These are phyloP conservation scores for Prunus persica DNA, from an alignment of 306 rosid species.

Conservation along the genomic window Prunus_persica_NCBIv2 NC_034012.1:15232501-15233000, in stretches of 20 bases:
- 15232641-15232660: slow-evolving; percentile 57
- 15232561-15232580: slow-evolving; percentile 44
- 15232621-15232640: slow-evolving; percentile 47
- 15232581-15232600: slow-evolving; percentile 42
- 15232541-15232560: slow-evolving; percentile 50
- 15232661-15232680: slow-evolving; percentile 71
- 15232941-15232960: slow-evolving; percentile 31
- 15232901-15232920: too few relatives aligned
- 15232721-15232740: slow-evolving; percentile 65
- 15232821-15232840: too few relatives aligned
- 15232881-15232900: too few relatives aligned
- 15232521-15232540: slow-evolving; percentile 57
- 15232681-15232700: slow-evolving; percentile 54
- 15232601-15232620: slow-evolving; percentile 42
- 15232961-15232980: slow-evolving; percentile 45
- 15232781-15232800: too few relatives aligned
- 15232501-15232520: slow-evolving; percentile 41
- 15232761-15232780: too few relatives aligned
- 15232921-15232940: slow-evolving; percentile 22
- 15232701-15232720: slow-evolving; percentile 74
- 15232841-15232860: too few relatives aligned
- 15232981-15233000: slow-evolving; percentile 43
- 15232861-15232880: too few relatives aligned
- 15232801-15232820: too few relatives aligned
- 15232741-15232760: slow-evolving; percentile 39